Evolutionary conservation across 163 green algal species (phyloP), one percentile per base, ranked within the genome.

Genomic region (Scenedesmus sp.): DNA sequence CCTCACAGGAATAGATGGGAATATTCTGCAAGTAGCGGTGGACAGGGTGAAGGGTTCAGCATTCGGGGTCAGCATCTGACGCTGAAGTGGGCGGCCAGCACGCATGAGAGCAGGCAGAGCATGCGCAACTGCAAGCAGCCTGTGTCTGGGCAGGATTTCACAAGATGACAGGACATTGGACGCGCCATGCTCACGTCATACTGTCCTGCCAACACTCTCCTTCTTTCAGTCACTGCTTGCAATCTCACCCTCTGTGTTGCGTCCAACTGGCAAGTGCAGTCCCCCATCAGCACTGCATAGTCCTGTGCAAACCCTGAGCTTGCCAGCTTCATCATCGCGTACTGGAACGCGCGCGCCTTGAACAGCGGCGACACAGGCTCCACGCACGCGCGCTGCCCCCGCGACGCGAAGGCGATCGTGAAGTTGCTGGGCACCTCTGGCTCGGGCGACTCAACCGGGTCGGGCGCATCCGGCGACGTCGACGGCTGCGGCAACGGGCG

Each of bases 1-100:
- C 37, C 2, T 84, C 30, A 49, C 85, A 90, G 22, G 37, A 81
- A 49, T 90, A 90, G 15, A 85, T 90, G 9, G 85, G 85, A 6
- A 35, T 90, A 49, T 72, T 22, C 85, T 90, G 85, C 22, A 30
- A 46, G 53, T 3, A 37, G 20, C 56, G n/a, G 5, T 5, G 43
- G 43, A 43, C 13, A 24, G 81, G 46, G 16, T 42, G 43, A 24
- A 51, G 78, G 78, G 78, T 49, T 37, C 42, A 33, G 78, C 20
- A 3, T 49, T 0, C 3, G 0, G 73, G 33, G 6, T 46, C n/a
- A 46, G 72, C n/a, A 44, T 20, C 22, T 43, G 72, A 49, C 20
- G 5, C 1, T 83, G 0, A 49, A 13, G 12, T 30, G 73, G 37
- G 37, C 37, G 37, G 33, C 72, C 22, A n/a, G 7, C 22, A n/a